These are phyloP conservation scores for Adiantum capillusveneris DNA, from an alignment of 75 land plant genomes.

Conservation along the genomic window DNA sequence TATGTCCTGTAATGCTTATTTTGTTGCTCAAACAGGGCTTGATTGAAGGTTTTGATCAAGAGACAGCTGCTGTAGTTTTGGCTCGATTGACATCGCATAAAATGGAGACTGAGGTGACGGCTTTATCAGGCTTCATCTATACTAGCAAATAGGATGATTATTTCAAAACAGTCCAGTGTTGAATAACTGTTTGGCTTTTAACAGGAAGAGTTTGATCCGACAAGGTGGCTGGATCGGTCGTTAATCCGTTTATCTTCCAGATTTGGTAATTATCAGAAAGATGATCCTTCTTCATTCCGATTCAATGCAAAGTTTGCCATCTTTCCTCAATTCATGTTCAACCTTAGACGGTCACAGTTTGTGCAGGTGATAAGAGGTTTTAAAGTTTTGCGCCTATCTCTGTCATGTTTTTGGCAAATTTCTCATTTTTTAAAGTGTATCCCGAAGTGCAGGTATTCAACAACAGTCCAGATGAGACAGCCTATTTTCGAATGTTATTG, in stretches of 20 bases:
- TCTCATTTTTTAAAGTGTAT: background rate
- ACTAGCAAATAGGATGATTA: background rate
- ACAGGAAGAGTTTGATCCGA: conserved; percentile 93
- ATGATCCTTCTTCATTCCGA: conserved; percentile 78
- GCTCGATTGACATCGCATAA: conserved; percentile 78
- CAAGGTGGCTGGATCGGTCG: conserved; percentile 82
- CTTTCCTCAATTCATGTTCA: conserved; percentile 95
- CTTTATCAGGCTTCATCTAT: too few relatives aligned
- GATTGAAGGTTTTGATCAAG: conserved; percentile 92
- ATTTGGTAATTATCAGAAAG: conserved; percentile 92
- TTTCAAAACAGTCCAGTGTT: background rate
- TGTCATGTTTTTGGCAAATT: background rate
- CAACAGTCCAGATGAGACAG: conserved; percentile 99
- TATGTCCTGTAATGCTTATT: background rate
- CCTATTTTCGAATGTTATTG: conserved; percentile 84
- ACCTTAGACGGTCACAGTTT: conserved; percentile 90
- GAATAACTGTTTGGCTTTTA: background rate
- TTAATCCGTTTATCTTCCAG: conserved; percentile 85
- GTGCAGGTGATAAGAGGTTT: conserved; percentile 85
- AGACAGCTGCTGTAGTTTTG: conserved; percentile 94
- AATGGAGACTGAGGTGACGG: conserved; percentile 97
- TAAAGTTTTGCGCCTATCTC: background rate
- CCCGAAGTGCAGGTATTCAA: conserved; percentile 67
- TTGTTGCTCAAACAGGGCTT: conserved; percentile 45
- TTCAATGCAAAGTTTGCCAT: conserved; percentile 70